Base-by-base conservation (phyloP, 805 yeast species). In the Jamesozyma hellenica region DNA sequence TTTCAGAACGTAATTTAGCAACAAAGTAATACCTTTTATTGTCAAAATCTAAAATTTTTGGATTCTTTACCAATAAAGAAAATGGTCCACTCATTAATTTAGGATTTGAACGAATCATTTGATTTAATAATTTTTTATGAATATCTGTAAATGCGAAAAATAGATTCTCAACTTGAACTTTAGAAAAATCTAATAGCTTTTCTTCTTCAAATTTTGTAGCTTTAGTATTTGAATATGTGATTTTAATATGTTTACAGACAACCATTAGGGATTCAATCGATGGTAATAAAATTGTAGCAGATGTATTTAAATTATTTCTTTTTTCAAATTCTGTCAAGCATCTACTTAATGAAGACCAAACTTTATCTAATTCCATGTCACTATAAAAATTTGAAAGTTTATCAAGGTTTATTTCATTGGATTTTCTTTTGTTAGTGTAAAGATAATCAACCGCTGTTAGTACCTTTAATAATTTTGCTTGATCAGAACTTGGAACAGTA, bases 21-120 rank as follows among this genome's bases (percentile, higher is more conserved):
- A 77, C 83, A 55, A 92, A 90, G 61, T 79, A 87, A 49, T 79
- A 79, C 53, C 84, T 74, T 64, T 94, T 92, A 64, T 88, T 92
- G 61, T 92, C 97, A 64, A 92, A 92, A 52, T 92, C 97, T 47
- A 92, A 65, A 2, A 88, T 90, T 54, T 79, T 78, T 7, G 96
- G 92, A 55, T 86, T 90, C 50, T 81, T 72, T 13, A 92, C 90
- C 49, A 92, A 67, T 70, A 87, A 78, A 1, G 95, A 76, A 56
- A 92, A 87, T 13, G 97, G 94, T 0, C 98, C 98, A 59, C 90
- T 82, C 95, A 90, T 84, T 50, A 92, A 68, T 51, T 87, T 84
- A 1, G 96, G 94, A 59, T 86, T 88, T 15, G 81, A 72, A 46
- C 96, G 71, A 23, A 92, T 90, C 94, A 92, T 83, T 55, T 80